A percentile compares a stretch with the other conserved stretches of the same genome.
Conservation (phyloP, 495 filamentous ascomycete genomes). For the Podospora comata region DNA sequence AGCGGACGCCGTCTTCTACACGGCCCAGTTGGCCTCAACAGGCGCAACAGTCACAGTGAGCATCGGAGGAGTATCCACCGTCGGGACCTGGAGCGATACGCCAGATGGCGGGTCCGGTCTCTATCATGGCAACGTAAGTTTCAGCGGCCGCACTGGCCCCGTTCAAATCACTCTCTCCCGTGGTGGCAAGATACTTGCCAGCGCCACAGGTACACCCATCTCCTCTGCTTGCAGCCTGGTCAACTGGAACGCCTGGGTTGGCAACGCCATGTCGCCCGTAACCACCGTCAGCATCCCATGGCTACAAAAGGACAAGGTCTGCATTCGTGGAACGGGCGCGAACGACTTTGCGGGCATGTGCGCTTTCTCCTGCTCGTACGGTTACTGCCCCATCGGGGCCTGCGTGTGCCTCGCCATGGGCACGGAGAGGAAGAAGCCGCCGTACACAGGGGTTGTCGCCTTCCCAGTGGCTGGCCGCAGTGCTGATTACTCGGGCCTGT, state of each 20-base stretch:
- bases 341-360: conserved; percentile 13
- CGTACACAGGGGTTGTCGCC: not conserved
- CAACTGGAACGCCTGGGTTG: conserved; percentile 19
- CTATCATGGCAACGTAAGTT: conserved; percentile 47
- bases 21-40: not conserved
- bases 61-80: conserved; percentile 15
- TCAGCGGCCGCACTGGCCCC: conserved; percentile 45
- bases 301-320: not conserved
- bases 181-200: conserved; percentile 7
- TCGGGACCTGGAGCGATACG: conserved; percentile 24
- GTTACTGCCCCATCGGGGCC: conserved; percentile 9
- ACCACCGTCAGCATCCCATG: not conserved
- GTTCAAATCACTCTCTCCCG: conserved; percentile 47
- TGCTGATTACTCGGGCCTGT: conserved; percentile 16
- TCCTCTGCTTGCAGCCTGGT: conserved; percentile 11
- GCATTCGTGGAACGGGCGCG: conserved; percentile 5
- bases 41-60: conserved; percentile 15
- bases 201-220: conserved; percentile 9
- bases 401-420: conserved; percentile 6
- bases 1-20: conserved; percentile 12
- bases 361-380: conserved; percentile 6
- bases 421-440: not conserved
- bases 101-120: conserved; percentile 41
- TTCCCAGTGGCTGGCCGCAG: not conserved
- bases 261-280: not conserved